phyloP scores from a whole-genome alignment of 352 stramenopile genomes.

The Globisporangium yorkense region DNA sequence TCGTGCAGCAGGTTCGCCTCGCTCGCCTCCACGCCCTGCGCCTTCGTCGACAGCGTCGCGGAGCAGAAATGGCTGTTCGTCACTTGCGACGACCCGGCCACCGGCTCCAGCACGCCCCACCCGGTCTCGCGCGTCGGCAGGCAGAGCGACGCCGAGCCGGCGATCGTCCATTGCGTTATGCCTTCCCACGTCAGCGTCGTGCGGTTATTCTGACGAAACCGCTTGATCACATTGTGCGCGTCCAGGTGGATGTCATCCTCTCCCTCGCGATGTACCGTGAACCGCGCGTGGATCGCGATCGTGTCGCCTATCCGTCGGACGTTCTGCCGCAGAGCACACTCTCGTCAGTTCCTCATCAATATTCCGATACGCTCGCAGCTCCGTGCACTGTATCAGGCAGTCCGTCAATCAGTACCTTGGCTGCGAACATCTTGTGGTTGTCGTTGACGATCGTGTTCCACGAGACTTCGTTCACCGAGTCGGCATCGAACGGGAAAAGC shows the following conservation, averaged over 20 bases:
- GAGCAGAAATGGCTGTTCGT: conserved; percentile 3
- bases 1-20: conserved; percentile 8
- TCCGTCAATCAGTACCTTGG: not conserved
- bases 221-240: conserved; percentile 10
- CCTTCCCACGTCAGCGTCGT: conserved; percentile 8
- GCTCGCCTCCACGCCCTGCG: not conserved
- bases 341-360: not conserved
- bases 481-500: conserved; percentile 7
- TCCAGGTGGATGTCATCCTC: conserved; percentile 7
- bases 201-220: not conserved
- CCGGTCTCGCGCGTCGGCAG: conserved; percentile 10
- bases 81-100: not conserved
- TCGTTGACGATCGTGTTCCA: conserved; percentile 6
- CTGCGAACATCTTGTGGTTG: not conserved
- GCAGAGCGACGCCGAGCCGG: not conserved
- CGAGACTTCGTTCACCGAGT: conserved; percentile 4
- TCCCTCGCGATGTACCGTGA: conserved; percentile 4
- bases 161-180: conserved; percentile 8
- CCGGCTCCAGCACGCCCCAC: conserved; percentile 5
- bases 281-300: conserved; percentile 4
- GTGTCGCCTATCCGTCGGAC: conserved; percentile 2
- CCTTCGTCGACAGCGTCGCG: conserved; percentile 4
- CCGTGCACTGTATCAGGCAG: too few species aligned
- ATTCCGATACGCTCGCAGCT: too few species aligned
- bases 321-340: not conserved